A percentile compares a stretch with the other conserved stretches of the same genome.
These are phyloP conservation scores for Paramecium caudatum DNA, from an alignment of 73 alveolate species.

Conservation along the genomic window DNA sequence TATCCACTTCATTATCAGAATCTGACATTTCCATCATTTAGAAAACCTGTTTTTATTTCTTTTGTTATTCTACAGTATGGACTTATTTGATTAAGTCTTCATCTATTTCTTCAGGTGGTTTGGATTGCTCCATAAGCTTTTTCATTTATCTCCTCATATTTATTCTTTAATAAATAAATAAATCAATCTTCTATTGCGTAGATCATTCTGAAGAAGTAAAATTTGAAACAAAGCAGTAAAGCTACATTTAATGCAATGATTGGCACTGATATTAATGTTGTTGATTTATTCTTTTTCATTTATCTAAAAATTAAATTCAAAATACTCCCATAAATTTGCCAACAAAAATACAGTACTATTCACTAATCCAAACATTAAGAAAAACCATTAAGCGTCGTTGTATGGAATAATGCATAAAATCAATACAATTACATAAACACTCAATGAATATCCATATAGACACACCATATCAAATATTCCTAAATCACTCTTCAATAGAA, in stretches of 20 bases:
- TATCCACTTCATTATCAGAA: conserved; percentile 18
- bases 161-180: conserved; percentile 30
- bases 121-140: not conserved
- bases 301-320: not conserved
- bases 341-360: conserved; percentile 77
- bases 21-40: conserved; percentile 46
- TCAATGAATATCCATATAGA: conserved; percentile 80
- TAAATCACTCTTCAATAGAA: conserved; percentile 70
- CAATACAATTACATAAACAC: conserved; percentile 79
- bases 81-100: conserved; percentile 14
- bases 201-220: conserved; percentile 17
- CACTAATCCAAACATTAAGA: conserved; percentile 75
- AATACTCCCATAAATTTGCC: conserved; percentile 73
- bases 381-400: conserved; percentile 79
- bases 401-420: conserved; percentile 77
- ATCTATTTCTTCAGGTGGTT: conserved; percentile 21
- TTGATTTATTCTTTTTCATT: not conserved
- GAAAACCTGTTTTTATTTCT: conserved; percentile 34
- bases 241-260: not conserved
- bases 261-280: not conserved
- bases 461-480: conserved; percentile 74
- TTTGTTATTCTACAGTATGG: not conserved
- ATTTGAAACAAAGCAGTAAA: not conserved
- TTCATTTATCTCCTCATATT: conserved; percentile 57
- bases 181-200: conserved; percentile 9